A percentile compares a stretch with the other conserved stretches of the same genome.
Evolutionary conservation across 345 rosid genomes (phyloP).

Genomic region (Microcos paniculata): DNA sequence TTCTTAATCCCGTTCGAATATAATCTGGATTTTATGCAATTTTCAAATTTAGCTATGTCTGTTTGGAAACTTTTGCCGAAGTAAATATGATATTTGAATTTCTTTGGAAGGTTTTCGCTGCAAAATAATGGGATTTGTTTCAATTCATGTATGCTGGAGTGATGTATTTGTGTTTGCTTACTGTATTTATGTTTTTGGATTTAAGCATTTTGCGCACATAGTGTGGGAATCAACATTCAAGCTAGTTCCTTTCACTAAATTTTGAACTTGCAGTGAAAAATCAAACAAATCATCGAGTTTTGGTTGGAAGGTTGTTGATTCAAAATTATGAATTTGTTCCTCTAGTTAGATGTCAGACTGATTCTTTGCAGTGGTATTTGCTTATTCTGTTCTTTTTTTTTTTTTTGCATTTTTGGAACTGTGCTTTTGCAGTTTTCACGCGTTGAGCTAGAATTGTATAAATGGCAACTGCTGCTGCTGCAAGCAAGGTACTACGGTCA

Average conservation of each 20-base stretch:
- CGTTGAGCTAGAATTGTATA: not conserved
- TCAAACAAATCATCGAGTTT: not conserved
- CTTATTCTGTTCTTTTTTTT: not conserved
- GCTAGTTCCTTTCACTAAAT: not conserved
- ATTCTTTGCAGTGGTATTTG: not conserved
- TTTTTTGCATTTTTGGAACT: not conserved
- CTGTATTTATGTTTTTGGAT: no score
- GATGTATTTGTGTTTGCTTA: no score
- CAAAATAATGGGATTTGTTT: not conserved
- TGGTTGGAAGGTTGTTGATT: not conserved
- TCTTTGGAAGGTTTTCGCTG: not conserved
- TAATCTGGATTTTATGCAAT: not conserved
- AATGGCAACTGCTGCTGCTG: conserved; percentile 56
- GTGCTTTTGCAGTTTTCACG: not conserved
- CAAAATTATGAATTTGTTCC: not conserved
- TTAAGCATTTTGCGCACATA: no score
- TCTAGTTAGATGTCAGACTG: not conserved
- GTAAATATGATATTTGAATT: not conserved
- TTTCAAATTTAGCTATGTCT: not conserved
- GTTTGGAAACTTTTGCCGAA: not conserved
- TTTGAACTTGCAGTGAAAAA: not conserved
- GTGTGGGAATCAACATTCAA: not conserved
- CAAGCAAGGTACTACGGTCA: conserved; percentile 43
- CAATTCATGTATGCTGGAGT: not conserved
- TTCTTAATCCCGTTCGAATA: not conserved